Evolutionary conservation across 345 rosid species (phyloP), one percentile per base, ranked within the genome.

Genomic region (Gossypium thurberi): DNA sequence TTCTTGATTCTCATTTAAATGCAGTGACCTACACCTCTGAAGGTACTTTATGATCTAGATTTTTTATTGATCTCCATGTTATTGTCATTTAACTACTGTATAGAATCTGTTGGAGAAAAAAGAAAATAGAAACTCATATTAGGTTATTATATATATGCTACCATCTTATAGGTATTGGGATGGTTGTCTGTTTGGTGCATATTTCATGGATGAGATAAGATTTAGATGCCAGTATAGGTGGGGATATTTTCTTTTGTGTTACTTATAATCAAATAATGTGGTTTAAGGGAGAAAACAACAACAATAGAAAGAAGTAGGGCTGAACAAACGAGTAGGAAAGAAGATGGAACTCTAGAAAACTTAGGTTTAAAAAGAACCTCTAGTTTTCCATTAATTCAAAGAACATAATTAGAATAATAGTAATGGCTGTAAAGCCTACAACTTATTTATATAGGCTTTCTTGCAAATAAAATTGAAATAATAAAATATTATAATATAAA

Each of bases 21-120:
- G 33, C 69, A 37, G 33, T 67, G n/a, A 0, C 26, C 17, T 8
- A 50, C 23, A 26, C 69, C 65, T 42, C 69, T 21, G 59, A 23
- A 58, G 33, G 67, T 71, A 62, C 33, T 74, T 17, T 68, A 11
- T 25, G 50, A 48, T 42, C 69, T 43, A 25, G 33, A 43, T 65
- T 65, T 64, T 64, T 10, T 4, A 9, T 43, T 65, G 10, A 20
- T 65, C n/a, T 20, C 33, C 52, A 20, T 20, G 11, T 9, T 8
- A 40, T 20, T 18, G 17, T 65, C 23, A 42, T 63, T 63, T 37
- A 23, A 63, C 6, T 63, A 11, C 51, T 3, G 4, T 42, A 10
- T 43, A 2, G 69, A 65, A 43, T 42, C 10, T 18, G n/a, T 6
- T 3, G 26, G 23, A 28, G 28, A 43, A 43, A 18, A 10, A 18